phyloP scores from a whole-genome alignment of 2,329 filamentous ascomycete species.

The Colletotrichum karsti region DNA sequence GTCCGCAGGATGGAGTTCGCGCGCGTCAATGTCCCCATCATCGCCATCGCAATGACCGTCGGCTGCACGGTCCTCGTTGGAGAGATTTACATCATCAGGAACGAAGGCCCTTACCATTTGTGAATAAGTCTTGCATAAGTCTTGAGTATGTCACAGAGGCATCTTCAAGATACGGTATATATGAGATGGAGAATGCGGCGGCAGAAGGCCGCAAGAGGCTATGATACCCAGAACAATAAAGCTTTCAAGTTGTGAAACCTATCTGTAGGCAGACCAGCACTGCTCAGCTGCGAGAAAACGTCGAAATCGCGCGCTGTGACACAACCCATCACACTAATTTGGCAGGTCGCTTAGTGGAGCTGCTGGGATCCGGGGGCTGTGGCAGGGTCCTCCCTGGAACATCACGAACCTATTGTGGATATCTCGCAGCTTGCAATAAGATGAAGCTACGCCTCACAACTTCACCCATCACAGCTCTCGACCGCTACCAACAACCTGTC shows the following conservation, averaged over 20 bases:
- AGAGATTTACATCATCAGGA: slow-evolving; percentile 68
- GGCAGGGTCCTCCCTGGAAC: not conserved
- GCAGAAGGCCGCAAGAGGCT: not conserved
- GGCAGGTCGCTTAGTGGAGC: not conserved
- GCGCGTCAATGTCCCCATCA: slow-evolving; percentile 75
- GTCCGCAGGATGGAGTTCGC: slow-evolving; percentile 73
- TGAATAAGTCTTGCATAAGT: slow-evolving; percentile 1
- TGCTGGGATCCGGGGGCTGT: not conserved
- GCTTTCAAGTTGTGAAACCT: not conserved
- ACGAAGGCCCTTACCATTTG: slow-evolving; percentile 43
- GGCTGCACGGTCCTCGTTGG: slow-evolving; percentile 69
- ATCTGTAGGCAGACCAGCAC: not conserved
- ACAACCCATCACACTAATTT: not conserved
- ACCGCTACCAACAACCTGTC: not conserved
- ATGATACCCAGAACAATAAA: not conserved
- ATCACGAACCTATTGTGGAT: not conserved
- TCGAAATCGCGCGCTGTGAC: not conserved
- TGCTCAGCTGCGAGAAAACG: not conserved
- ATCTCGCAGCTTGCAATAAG: not conserved
- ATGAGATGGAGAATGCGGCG: not conserved
- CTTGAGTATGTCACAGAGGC: not conserved
- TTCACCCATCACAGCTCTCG: not conserved
- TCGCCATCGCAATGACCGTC: slow-evolving; percentile 72
- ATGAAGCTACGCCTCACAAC: not conserved
- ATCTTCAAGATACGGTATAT: not conserved